These are phyloP conservation scores for Aphanomyces cochlioides DNA, from an alignment of 352 stramenopile species.

Conservation along the genomic window DNA sequence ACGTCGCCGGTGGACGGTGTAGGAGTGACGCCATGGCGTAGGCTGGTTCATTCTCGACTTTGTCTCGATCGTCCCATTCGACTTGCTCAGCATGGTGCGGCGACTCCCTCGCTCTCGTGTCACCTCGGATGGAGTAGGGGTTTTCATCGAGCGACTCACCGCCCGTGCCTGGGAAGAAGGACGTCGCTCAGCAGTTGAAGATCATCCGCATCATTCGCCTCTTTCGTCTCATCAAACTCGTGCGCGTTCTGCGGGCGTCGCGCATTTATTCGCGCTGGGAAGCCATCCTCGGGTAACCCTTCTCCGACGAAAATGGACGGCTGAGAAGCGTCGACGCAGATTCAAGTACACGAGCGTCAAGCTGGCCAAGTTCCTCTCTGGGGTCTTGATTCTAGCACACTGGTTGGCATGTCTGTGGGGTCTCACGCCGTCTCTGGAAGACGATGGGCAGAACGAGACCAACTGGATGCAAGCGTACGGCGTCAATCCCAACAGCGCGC, in stretches of 20 bases:
- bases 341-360: slow-evolving; percentile 31
- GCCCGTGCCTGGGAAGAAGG: not conserved
- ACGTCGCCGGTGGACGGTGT: not conserved
- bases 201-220: slow-evolving; percentile 33
- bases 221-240: slow-evolving; percentile 31
- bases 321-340: not conserved
- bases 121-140: too few species aligned
- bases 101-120: too few species aligned
- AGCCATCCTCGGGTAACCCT: slow-evolving; percentile 23
- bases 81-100: slow-evolving; percentile 29
- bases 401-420: slow-evolving; percentile 29
- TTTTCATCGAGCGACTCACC: too few species aligned
- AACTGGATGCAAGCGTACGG: slow-evolving; percentile 22
- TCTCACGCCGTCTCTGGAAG: slow-evolving; percentile 24
- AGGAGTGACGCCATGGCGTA: not conserved
- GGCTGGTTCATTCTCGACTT: slow-evolving; percentile 33
- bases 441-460: not conserved
- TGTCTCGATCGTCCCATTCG: slow-evolving; percentile 32
- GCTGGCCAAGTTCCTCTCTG: slow-evolving; percentile 31
- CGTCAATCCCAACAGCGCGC: slow-evolving; percentile 32
- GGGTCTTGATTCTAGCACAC: slow-evolving; percentile 29
- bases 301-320: not conserved
- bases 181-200: slow-evolving; percentile 11
- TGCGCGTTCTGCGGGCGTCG: slow-evolving; percentile 24
- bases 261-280: slow-evolving; percentile 34